phyloP scores from a whole-genome alignment of 345 rosid species.

The Populus deltoides region DNA sequence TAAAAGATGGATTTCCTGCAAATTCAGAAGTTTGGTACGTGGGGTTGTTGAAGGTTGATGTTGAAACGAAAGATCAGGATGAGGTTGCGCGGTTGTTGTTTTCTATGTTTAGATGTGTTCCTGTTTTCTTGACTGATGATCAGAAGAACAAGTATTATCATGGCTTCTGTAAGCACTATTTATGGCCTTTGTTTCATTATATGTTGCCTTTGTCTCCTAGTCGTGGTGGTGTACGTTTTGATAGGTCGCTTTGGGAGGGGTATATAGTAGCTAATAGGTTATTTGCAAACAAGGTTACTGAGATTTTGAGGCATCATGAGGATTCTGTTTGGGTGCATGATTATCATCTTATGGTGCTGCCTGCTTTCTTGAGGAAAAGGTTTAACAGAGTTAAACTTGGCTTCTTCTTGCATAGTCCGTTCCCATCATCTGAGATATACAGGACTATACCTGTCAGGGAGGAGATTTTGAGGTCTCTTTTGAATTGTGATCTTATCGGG shows the following conservation, averaged over 20 bases:
- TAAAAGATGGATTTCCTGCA: constrained; percentile 58
- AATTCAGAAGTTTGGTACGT: constrained; percentile 58
- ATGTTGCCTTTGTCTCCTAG: constrained; percentile 53
- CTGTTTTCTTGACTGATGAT: constrained; percentile 61
- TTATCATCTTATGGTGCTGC: constrained; percentile 78
- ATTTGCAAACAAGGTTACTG: constrained; percentile 64
- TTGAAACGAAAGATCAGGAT: constrained; percentile 53
- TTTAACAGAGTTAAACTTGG: constrained; percentile 59
- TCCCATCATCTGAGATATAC: constrained; percentile 77
- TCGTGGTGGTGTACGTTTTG: constrained; percentile 56
- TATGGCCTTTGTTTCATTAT: constrained; percentile 85
- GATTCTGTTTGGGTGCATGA: constrained; percentile 85
- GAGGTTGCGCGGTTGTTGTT: constrained; percentile 45
- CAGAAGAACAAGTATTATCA: constrained; percentile 56
- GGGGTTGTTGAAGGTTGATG: constrained; percentile 56
- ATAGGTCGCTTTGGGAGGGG: constrained; percentile 55
- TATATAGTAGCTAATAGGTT: constrained; percentile 57
- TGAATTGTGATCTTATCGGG: constrained; percentile 81
- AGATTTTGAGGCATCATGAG: constrained; percentile 58
- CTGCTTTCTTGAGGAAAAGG: constrained; percentile 60
- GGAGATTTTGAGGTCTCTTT: constrained; percentile 60
- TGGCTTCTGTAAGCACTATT: constrained; percentile 83
- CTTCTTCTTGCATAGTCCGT: constrained; percentile 65
- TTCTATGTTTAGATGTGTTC: constrained; percentile 61
- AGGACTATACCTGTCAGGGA: constrained; percentile 67